Percentiles rank a stretch among this genome's conserved stretches.
These are phyloP conservation scores for Tulasnella sp. DNA, from an alignment of 768 basidiomycete genomes.

Conservation along the genomic window DNA sequence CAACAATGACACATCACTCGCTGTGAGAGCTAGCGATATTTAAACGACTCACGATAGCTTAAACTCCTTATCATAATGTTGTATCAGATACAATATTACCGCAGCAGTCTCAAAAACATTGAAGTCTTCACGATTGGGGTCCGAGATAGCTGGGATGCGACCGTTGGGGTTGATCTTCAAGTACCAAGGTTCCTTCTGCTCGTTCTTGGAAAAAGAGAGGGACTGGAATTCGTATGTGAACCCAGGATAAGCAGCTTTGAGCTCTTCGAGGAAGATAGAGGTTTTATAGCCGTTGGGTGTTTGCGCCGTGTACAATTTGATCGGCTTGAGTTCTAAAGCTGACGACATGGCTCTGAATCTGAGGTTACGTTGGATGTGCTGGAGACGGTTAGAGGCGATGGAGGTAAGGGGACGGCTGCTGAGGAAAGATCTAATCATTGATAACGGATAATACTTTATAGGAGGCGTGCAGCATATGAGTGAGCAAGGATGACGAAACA, in stretches of 20 bases:
- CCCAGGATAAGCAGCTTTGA: conserved; percentile 45
- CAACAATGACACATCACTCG: background rate
- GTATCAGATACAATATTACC: conserved; percentile 70
- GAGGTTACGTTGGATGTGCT: background rate
- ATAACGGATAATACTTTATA: background rate
- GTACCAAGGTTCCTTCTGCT: conserved; percentile 81
- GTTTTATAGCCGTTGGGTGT: conserved; percentile 50
- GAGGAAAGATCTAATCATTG: background rate
- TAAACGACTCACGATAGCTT: conserved; percentile 39
- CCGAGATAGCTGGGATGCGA: conserved; percentile 59
- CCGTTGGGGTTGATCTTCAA: conserved; percentile 59
- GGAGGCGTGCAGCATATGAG: background rate
- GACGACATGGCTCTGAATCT: background rate
- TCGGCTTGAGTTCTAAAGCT: background rate
- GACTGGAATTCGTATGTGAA: conserved; percentile 33
- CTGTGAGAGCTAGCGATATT: background rate
- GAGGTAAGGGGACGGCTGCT: background rate
- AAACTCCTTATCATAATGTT: conserved; percentile 71
- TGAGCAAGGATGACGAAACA: background rate
- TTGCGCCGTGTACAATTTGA: conserved; percentile 40
- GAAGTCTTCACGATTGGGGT: conserved; percentile 52
- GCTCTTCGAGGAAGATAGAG: conserved; percentile 43
- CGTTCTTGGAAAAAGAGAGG: conserved; percentile 53
- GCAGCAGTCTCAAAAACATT: conserved; percentile 67
- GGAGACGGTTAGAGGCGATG: background rate